Evolutionary conservation across 148 eudicot genomes (phyloP).

Genomic region (Dianthus caryophyllus): DNA sequence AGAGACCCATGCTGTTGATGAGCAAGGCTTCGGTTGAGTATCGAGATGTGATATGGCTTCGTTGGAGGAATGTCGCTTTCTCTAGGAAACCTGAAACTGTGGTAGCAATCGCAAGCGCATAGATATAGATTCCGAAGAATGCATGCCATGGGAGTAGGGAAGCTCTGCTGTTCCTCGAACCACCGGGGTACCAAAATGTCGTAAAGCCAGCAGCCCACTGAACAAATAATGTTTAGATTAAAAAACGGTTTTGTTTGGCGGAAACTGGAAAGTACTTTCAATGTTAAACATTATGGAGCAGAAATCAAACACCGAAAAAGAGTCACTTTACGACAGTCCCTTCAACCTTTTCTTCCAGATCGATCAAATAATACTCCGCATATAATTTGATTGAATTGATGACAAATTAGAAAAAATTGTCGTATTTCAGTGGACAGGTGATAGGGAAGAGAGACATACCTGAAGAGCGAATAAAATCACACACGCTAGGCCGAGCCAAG

Average conservation of each 20-base stretch:
- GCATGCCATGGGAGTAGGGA: constrained; percentile 83
- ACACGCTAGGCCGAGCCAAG: constrained; percentile 88
- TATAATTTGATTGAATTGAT: no score
- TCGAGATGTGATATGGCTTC: constrained; percentile 57
- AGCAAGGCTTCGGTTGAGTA: constrained; percentile 75
- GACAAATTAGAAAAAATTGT: no score
- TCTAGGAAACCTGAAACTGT: constrained; percentile 81
- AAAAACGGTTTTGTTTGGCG: background rate
- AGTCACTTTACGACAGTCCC: no score
- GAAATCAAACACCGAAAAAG: no score
- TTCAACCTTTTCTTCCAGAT: no score
- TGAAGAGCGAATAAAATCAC: constrained; percentile 64
- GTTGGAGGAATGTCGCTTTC: constrained; percentile 85
- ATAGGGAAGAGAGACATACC: constrained; percentile 36
- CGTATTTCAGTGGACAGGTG: background rate
- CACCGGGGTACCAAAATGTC: constrained; percentile 94
- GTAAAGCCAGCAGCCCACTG: constrained; percentile 87
- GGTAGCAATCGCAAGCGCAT: constrained; percentile 72
- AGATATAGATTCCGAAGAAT: constrained; percentile 74
- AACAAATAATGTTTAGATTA: background rate
- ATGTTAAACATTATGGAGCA: background rate
- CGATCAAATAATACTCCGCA: no score
- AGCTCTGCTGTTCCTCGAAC: constrained; percentile 63
- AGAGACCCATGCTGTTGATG: constrained; percentile 65
- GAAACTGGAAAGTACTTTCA: background rate